Evolutionary conservation across 2,329 filamentous ascomycete species (phyloP), one percentile per base, ranked within the genome.

Genomic region (Aspergillus proliferans): DNA sequence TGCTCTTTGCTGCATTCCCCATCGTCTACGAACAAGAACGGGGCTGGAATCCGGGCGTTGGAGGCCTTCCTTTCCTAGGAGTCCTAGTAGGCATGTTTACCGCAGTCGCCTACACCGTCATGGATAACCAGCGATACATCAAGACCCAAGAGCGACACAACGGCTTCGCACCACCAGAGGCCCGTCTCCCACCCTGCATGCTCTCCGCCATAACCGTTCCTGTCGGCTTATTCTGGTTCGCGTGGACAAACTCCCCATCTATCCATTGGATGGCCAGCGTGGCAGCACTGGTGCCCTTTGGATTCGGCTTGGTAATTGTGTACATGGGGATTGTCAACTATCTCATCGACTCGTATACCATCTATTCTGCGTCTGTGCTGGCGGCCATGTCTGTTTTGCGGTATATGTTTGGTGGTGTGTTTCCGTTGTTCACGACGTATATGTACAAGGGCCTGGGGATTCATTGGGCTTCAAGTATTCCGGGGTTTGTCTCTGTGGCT

Each of bases 1-100:
- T 77, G 56, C 59, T 75, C 49, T 76, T 77, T 52, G 67, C 70
- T 30, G 74, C 74, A 4, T 76, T 75, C 50, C 73, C 73, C 0
- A 73, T 75, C 22, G 66, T 77, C 2, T 77, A 70, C 36, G 61
- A 72, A 54, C 59, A 61, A 18, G 57, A 63, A 39, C 72, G 74
- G 9, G 63, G 66, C 8, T 73, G 76, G 52, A 67, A 65, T 3
- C 64, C 71, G 12, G 72, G 71, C 1, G 65, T 71, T 41, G 68
- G 71, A 3, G 67, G 70, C 1, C 62, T 77, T 7, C 64, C 73
- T 2, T 77, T 74, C 50, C 49, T 74, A 3, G 72, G 73, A 22
- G 62, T 76, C 57, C 63, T 65, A 52, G 64, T 67, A 22, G 68
- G 64, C 8, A 63, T 65, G 55, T 24, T 61, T 8, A 56, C 48